Conservation (phyloP, 176 grass and related monocot genomes). For the Aegilops speltoides region DNA sequence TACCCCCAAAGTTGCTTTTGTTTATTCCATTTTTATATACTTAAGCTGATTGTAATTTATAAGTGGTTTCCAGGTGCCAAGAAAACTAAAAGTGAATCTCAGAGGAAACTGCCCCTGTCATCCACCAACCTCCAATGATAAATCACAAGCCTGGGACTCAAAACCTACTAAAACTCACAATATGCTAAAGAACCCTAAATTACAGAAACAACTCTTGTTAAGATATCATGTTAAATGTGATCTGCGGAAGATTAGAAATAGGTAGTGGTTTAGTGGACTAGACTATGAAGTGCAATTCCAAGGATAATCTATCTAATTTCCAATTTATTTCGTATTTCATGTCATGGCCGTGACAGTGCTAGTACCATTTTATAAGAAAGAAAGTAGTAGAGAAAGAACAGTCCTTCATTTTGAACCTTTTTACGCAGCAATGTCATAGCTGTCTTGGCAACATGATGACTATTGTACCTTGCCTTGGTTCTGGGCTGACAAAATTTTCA, state of each 20-base stretch:
- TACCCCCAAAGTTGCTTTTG: slow-evolving; percentile 1
- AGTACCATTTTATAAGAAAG: slow-evolving; percentile 12
- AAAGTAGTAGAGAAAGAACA: slow-evolving; percentile 9
- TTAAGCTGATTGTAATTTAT: not conserved
- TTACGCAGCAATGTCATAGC: not conserved
- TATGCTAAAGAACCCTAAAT: slow-evolving; percentile 4
- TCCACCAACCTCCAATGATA: not conserved
- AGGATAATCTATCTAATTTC: not conserved
- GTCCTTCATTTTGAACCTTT: not conserved
- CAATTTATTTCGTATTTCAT: slow-evolving; percentile 15
- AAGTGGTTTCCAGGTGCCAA: slow-evolving; percentile 4
- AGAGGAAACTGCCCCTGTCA: not conserved
- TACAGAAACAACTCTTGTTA: not conserved
- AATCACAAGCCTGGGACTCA: not conserved
- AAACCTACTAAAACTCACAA: not conserved
- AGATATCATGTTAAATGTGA: not conserved
- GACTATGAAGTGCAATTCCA: not conserved
- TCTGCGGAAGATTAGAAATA: not conserved
- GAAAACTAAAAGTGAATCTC: not conserved
- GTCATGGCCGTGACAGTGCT: not conserved
- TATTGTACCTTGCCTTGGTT: slow-evolving; percentile 21
- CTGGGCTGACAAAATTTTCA: slow-evolving; percentile 14
- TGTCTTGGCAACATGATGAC: not conserved
- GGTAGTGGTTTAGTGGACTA: not conserved
- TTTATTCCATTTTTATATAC: slow-evolving; percentile 18